These are phyloP conservation scores for Crithidia acanthocephali DNA, from an alignment of 208 protist species.

Conservation along the genomic window DNA sequence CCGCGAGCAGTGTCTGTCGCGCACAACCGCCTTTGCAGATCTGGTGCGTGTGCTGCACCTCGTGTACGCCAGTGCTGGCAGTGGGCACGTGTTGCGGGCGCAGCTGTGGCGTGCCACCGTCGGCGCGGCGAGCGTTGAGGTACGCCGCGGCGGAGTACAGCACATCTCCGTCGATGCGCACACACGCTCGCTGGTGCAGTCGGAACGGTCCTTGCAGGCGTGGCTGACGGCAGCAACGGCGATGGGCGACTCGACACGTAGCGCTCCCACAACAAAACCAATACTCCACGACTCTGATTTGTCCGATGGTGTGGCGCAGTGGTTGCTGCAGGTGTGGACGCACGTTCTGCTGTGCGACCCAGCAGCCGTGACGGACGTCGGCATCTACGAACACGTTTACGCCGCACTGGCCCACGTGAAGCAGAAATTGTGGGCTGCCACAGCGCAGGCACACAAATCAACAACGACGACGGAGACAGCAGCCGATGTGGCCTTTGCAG, in stretches of 20 bases:
- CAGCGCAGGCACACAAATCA: neutral
- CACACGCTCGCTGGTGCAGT: neutral
- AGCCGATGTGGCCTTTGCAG: constrained; percentile 23
- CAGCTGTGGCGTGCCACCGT: constrained; percentile 21
- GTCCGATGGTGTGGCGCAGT: constrained; percentile 6
- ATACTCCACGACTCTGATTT: neutral
- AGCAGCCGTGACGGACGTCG: constrained; percentile 23
- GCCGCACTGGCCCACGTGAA: constrained; percentile 21
- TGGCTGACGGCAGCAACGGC: constrained; percentile 2
- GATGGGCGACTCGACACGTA: neutral
- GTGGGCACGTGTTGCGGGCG: constrained; percentile 22
- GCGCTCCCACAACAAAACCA: neutral
- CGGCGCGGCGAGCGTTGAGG: neutral
- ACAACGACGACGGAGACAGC: neutral
- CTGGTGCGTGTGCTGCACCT: constrained; percentile 29
- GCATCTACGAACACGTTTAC: constrained; percentile 30
- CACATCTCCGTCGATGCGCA: neutral
- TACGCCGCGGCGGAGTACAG: neutral
- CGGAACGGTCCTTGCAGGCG: neutral
- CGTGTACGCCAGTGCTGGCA: constrained; percentile 29
- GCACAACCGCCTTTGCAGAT: neutral
- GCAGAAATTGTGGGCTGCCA: constrained; percentile 3
- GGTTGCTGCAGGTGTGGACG: constrained; percentile 29
- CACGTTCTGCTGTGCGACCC: constrained; percentile 31
- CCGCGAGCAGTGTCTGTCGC: constrained; percentile 11